Percentiles rank a stretch among this genome's conserved stretches.
phyloP scores from a whole-genome alignment of 345 rosid species.

The Luvunga scandens region DNA sequence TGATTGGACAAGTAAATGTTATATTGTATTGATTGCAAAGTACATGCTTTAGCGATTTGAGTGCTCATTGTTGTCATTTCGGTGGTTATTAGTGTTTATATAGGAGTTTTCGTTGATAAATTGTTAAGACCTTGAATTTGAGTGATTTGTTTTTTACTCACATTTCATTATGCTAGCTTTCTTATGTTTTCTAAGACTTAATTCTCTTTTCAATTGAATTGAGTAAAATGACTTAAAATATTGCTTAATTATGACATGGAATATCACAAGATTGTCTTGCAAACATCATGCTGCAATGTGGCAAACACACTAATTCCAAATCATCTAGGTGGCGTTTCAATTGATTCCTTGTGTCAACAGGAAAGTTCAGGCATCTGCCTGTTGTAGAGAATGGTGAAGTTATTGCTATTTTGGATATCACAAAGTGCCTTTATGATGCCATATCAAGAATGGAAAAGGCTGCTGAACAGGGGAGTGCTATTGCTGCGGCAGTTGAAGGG shows the following conservation, averaged over 20 bases:
- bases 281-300: slow-evolving; percentile 2
- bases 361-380: slow-evolving; percentile 96
- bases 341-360: slow-evolving; percentile 28
- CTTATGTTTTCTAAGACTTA: background rate
- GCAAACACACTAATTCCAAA: background rate
- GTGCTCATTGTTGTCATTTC: background rate
- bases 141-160: too few relatives aligned
- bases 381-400: slow-evolving; percentile 99
- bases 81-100: background rate
- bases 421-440: slow-evolving; percentile 95
- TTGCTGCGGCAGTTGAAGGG: slow-evolving; percentile 98
- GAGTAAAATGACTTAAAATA: background rate
- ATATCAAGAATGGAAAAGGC: slow-evolving; percentile 98
- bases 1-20: too few relatives aligned
- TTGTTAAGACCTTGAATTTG: background rate
- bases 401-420: slow-evolving; percentile 90
- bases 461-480: slow-evolving; percentile 95
- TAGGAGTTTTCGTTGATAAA: background rate
- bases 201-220: background rate
- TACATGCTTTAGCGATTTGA: background rate
- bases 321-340: background rate
- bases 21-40: background rate
- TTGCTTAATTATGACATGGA: background rate
- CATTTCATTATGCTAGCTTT: background rate
- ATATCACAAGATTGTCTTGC: background rate